Base-by-base conservation (phyloP, 306 rosid genomes). In the Morella rubra region DNA sequence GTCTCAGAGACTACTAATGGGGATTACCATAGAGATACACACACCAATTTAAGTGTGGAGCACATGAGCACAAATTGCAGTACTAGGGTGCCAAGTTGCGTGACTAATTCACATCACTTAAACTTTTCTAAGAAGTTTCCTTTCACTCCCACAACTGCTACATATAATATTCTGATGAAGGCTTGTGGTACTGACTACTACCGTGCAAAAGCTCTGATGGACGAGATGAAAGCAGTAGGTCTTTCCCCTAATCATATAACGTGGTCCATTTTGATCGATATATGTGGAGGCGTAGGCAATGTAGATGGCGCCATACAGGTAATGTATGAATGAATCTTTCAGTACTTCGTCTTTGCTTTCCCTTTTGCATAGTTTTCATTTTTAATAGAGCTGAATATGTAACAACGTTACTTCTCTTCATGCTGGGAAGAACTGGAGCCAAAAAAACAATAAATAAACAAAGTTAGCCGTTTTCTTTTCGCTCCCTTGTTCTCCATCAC, bases 131-230 rank as follows among this genome's bases (percentile, higher is more conserved):
- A 84, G 89, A 86, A 86, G 72, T 84, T 89, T 84, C 84, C 92
- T 64, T 94, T 94, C 81, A 81, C 50, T 59, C 98, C 98, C 67
- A 90, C 96, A 58, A 83, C 82, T 64, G 47, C 96, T 19, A 95
- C 97, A 10, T 95, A 95, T 86, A 92, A 95, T 84, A 90, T 79
- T 80, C 84, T 95, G 81, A 88, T 95, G 88, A 95, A 95, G 88
- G 97, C 98, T 41, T 95, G 98, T 78, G 98, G 96, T 74, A 82
- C 96, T 75, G 91, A 95, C 89, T 90, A 89, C 89, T 79, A 83
- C 86, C 98, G 77, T 67, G 96, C 96, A 20, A 90, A 84, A 85
- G 91, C 88, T 73, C 72, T 95, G 82, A 88, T 94, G 83, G 85
- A 85, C 8, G 98, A 94, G 88, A 92, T 94, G 96, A 84, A 73